Evolutionary conservation across 2,329 filamentous ascomycete species (phyloP).

Genomic region (Pseudocercospora vitis): DNA sequence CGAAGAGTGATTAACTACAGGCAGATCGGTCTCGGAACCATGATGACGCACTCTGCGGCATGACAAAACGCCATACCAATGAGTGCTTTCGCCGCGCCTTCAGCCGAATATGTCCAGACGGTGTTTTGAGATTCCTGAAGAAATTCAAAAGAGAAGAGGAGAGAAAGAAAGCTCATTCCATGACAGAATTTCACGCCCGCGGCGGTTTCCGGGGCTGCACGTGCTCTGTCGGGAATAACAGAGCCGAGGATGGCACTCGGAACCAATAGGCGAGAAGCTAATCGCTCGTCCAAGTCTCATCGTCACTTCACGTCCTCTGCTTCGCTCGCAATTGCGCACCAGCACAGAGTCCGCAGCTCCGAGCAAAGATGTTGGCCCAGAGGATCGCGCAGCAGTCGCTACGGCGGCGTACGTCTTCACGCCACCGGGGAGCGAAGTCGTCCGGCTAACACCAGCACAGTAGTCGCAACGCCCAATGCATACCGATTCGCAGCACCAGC

Average conservation of each 20-base stretch:
- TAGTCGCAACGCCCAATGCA: conserved; percentile 49
- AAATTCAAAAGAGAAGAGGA: conserved; percentile 16
- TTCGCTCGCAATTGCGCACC: neutral
- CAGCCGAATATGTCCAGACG: conserved; percentile 35
- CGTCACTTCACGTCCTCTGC: conserved; percentile 1
- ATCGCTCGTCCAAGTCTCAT: neutral
- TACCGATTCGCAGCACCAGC: conserved; percentile 48
- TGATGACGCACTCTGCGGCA: conserved; percentile 29
- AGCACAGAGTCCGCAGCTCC: conserved; percentile 18
- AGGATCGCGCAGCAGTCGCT: conserved; percentile 47
- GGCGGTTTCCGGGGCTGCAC: neutral
- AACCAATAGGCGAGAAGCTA: neutral
- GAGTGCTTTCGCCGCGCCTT: conserved; percentile 35
- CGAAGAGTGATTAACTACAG: conserved; percentile 57
- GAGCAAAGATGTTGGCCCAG: conserved; percentile 46
- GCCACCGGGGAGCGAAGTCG: neutral
- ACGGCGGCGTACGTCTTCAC: conserved; percentile 29
- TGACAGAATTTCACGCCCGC: conserved; percentile 5
- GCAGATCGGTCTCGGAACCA: conserved; percentile 49
- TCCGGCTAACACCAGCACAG: conserved; percentile 33
- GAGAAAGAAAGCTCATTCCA: too few species aligned
- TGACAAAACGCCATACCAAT: conserved; percentile 35
- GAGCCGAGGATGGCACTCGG: neutral
- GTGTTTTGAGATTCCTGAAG: conserved; percentile 33
- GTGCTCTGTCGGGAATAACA: neutral